Evolutionary conservation across 2,329 filamentous ascomycete species (phyloP), one percentile per base, ranked within the genome.

Genomic region (Hysterium pulicare): DNA sequence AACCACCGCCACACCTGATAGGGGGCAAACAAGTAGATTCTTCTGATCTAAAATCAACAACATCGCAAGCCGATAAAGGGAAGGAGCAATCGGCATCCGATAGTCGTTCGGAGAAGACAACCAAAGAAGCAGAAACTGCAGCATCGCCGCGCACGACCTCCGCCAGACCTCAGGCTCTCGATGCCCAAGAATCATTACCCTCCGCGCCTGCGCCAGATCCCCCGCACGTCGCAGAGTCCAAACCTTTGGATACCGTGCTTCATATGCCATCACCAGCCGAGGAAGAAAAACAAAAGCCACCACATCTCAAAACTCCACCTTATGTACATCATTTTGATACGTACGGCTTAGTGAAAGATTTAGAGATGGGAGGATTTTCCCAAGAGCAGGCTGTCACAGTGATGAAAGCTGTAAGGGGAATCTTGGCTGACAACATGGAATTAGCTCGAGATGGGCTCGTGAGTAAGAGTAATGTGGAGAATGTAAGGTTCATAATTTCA

Each of bases 291-390:
- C 66, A 71, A 36, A 76, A 77, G 51, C 77, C 80, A 17, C 84
- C 84, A 4, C 83, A 90, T 61, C 78, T 86, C 61, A 76, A 81
- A 36, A 79, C 87, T 0, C 81, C 87, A 6, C 86, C 84, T 1
- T 94, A 95, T 61, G 83, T 95, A 24, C 93, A 98, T 70, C 90
- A 97, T 70, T 98, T 98, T 68, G 91, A 98, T 69, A 95, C 85
- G 19, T 98, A 93, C 68, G 84, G 82, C 11, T 78, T 97, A 4
- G 93, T 97, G 13, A 85, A 86, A 59, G 82, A 88, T 55, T 81
- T 98, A 13, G 77, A 83, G 15, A 71, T 70, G 0, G 82, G 83
- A 10, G 86, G 85, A 0, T 96, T 90, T 68, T 81, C 79, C 1
- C 74, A 79, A 33, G 76, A 76, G 0, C 91, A 96, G 67, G 83